Evolutionary conservation across 2,329 filamentous ascomycete species (phyloP), one percentile per base, ranked within the genome.

Genomic region (Conoideocrella luteorostrata): DNA sequence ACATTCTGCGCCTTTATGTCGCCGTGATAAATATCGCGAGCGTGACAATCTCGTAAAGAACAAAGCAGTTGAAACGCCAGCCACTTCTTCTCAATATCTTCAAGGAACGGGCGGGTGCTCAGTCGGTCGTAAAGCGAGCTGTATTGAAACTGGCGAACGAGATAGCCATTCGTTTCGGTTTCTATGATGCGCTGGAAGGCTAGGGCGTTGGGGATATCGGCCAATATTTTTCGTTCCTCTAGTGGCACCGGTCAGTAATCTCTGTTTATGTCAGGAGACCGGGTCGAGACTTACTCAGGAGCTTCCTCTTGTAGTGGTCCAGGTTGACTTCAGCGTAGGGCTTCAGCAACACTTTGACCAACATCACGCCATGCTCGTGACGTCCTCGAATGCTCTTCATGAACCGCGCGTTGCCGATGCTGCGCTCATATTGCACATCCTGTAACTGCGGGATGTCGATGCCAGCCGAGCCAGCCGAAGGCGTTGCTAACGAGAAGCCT

Each of bases 41-140:
- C 75, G 63, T 98, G 93, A 56, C 88, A 96, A 64, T 98, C 94
- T 45, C 90, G 82, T 46, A 98, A 71, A 3, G 88, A 90, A 63
- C 89, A 96, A 10, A 98, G 76, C 3, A 98, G 77, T 68, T 98
- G 93, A 56, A 95, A 98, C 0, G 91, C 87, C 40, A 98, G 77
- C 93, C 93, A 98, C 69, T 95, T 96, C 75, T 96, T 97, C 65
- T 98, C 93, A 52, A 98, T 93, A 52, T 95, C 88, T 65, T 98
- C 94, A 9, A 97, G 72, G 55, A 98, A 98, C 0, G 93, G 94
- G 7, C 94, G 82, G 7, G 93, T 98, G 65, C 93, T 95, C 65
- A 98, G 81, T 43, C 93, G 86, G 68, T 98, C 93, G 68, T 98
- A 98, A 4, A 98, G 77, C 20, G 93, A 97, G 71, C 86, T 96